Evolutionary conservation across 441 rosid genomes (phyloP).

Genomic region (Adansonia grandidieri): DNA sequence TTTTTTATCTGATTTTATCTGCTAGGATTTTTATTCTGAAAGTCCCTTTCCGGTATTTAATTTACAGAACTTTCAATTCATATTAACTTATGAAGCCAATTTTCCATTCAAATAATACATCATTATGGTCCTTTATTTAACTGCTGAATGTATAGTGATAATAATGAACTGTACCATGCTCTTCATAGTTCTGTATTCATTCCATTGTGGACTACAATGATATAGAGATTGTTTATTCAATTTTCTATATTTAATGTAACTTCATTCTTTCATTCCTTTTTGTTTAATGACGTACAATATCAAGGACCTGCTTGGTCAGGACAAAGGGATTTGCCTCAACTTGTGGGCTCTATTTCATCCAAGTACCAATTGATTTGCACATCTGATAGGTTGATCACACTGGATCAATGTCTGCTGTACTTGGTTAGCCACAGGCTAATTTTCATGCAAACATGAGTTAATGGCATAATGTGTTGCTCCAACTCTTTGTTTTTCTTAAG

Average conservation of each 20-base stretch:
- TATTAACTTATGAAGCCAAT: neutral
- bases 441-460: constrained; percentile 1
- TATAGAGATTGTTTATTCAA: neutral
- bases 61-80: neutral
- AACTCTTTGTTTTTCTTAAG: no score
- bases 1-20: neutral
- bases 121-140: neutral
- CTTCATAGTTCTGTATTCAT: neutral
- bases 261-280: neutral
- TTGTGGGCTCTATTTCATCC: constrained; percentile 4
- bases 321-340: neutral
- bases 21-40: neutral
- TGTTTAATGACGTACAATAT: neutral
- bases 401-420: neutral
- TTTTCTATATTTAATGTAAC: neutral
- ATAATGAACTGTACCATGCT: neutral
- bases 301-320: constrained; percentile 5
- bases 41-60: no score
- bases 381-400: neutral
- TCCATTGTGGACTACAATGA: neutral
- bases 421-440: neutral
- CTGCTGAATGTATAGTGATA: neutral
- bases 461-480: neutral
- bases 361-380: neutral
- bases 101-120: neutral